Conservation (phyloP, 768 basidiomycete species). For the Thelephora aurantiotincta region DNA sequence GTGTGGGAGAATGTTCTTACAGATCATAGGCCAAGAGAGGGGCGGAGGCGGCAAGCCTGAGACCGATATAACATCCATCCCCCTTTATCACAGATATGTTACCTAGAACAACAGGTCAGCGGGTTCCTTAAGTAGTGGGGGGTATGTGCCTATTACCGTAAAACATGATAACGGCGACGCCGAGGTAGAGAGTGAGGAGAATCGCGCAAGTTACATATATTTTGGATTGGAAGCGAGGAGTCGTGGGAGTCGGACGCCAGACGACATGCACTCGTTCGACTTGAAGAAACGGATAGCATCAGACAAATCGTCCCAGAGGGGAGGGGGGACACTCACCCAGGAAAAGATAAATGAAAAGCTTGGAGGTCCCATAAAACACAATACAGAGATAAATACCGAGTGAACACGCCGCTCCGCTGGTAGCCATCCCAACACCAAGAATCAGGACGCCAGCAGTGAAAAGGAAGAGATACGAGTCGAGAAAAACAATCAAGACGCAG, state of each 20-base stretch:
- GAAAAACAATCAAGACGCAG: too few relatives aligned
- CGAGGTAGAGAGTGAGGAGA: conserved; percentile 23
- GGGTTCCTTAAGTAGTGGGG: neutral
- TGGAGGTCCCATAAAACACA: conserved; percentile 25
- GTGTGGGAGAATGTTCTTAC: conserved; percentile 16
- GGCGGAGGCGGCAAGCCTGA: conserved; percentile 28
- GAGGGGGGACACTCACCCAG: conserved; percentile 16
- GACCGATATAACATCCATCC: conserved; percentile 30
- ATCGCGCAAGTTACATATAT: conserved; percentile 26
- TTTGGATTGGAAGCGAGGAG: conserved; percentile 23
- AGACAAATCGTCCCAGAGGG: neutral
- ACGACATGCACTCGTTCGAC: conserved; percentile 34
- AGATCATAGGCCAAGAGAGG: conserved; percentile 33
- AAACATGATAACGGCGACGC: conserved; percentile 25
- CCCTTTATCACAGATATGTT: conserved; percentile 16
- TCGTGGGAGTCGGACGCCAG: conserved; percentile 22
- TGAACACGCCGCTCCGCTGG: conserved; percentile 21
- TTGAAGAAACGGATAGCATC: conserved; percentile 8
- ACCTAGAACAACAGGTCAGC: neutral
- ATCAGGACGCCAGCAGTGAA: conserved; percentile 24
- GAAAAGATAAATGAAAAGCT: conserved; percentile 34
- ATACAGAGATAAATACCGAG: conserved; percentile 31
- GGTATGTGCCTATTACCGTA: conserved; percentile 17
- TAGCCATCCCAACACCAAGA: conserved; percentile 29
- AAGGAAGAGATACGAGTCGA: too few relatives aligned